Percentiles rank a stretch among this genome's conserved stretches.
Conservation (phyloP, 306 rosid species). For the Corylus americana region DNA sequence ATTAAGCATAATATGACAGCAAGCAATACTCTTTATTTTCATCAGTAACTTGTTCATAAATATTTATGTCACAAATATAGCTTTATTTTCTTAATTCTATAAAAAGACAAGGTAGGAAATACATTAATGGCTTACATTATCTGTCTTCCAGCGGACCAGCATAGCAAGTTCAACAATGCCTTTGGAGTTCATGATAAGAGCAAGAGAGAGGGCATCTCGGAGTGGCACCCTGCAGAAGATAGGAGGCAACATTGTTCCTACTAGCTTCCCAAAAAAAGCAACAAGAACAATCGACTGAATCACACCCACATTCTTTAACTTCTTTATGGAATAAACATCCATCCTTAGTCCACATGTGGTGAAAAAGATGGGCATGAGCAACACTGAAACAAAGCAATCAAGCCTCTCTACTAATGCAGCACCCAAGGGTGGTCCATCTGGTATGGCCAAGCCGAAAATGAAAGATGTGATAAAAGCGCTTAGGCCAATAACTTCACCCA, state of each 20-base stretch:
- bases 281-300: constrained; percentile 36
- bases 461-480: constrained; percentile 38
- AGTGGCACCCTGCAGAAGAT: constrained; percentile 56
- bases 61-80: neutral
- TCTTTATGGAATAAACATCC: constrained; percentile 47
- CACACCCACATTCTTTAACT: constrained; percentile 33
- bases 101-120: neutral
- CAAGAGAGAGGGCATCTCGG: constrained; percentile 62
- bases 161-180: constrained; percentile 58
- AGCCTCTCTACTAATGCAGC: constrained; percentile 55
- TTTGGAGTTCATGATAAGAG: constrained; percentile 62
- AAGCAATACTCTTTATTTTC: too few species aligned
- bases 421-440: constrained; percentile 72
- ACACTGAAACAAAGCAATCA: constrained; percentile 51
- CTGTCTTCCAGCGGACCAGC: constrained; percentile 30
- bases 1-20: constrained; percentile 7
- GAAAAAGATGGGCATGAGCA: constrained; percentile 49
- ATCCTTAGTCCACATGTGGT: constrained; percentile 37
- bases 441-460: constrained; percentile 59
- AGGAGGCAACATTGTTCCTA: constrained; percentile 57
- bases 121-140: constrained; percentile 35
- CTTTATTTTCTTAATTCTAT: neutral
- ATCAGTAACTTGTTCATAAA: neutral
- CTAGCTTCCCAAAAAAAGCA: constrained; percentile 42
- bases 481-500: constrained; percentile 53